Percentiles rank a stretch among this genome's conserved stretches.
These are phyloP conservation scores for Chaetomium cochliodes DNA, from an alignment of 495 filamentous ascomycete species.

Conservation along the genomic window DNA sequence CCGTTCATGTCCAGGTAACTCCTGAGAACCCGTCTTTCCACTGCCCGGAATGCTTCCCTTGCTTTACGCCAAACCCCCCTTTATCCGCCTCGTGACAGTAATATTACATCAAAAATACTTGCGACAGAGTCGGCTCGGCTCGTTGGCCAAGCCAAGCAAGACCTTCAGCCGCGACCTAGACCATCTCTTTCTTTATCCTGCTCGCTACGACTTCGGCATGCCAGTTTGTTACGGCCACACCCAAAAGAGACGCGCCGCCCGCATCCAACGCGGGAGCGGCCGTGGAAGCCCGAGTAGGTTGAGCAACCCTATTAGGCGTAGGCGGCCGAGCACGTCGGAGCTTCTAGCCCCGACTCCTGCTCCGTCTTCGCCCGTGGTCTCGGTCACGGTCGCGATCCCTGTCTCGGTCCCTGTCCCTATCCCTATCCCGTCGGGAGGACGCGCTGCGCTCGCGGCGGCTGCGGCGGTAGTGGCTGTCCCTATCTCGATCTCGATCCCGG, in stretches of 20 bases:
- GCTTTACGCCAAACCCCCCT: neutral
- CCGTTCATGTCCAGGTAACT: too few relatives aligned
- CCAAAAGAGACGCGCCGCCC: neutral
- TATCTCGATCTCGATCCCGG: constrained; percentile 24
- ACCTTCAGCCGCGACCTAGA: neutral
- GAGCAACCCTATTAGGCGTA: neutral
- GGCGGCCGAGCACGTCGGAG: neutral
- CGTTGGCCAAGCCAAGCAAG: too few relatives aligned
- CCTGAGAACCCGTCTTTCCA: neutral
- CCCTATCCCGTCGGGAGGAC: constrained; percentile 22
- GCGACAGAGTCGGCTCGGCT: too few relatives aligned
- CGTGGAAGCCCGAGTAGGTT: neutral
- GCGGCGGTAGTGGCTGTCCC: constrained; percentile 16
- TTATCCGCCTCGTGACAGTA: neutral
- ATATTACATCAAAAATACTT: neutral
- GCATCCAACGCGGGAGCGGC: neutral
- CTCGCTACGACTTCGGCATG: neutral
- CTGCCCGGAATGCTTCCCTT: neutral
- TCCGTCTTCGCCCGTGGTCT: constrained; percentile 28
- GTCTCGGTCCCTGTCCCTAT: constrained; percentile 24
- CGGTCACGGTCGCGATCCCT: constrained; percentile 28
- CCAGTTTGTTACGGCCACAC: neutral
- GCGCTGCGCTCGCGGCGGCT: constrained; percentile 23
- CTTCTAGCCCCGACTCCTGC: constrained; percentile 36
- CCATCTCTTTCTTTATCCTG: neutral